Evolutionary conservation across 148 eudicot species (phyloP).

Genomic region (Cornus controversa): DNA sequence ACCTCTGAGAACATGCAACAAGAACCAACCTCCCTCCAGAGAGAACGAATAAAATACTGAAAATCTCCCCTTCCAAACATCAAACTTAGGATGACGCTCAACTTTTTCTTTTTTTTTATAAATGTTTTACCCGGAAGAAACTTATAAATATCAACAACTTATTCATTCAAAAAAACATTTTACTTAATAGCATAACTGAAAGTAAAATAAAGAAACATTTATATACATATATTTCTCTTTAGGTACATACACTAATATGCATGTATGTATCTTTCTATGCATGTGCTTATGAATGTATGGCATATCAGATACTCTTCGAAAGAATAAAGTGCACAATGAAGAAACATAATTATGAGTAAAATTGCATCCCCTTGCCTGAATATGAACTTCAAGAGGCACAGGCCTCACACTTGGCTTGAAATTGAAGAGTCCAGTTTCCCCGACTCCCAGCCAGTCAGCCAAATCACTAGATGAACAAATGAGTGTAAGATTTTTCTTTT

Average conservation of each 20-base stretch:
- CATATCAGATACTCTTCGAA: not conserved
- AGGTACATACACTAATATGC: too few species aligned
- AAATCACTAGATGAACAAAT: slow-evolving; percentile 53
- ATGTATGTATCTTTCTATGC: too few species aligned
- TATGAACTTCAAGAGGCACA: slow-evolving; percentile 98
- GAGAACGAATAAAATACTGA: too few species aligned
- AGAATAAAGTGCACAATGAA: not conserved
- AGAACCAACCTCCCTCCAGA: too few species aligned
- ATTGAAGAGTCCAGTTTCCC: slow-evolving; percentile 82
- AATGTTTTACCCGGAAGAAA: too few species aligned
- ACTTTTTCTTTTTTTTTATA: too few species aligned
- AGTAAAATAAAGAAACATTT: too few species aligned
- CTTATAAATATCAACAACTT: too few species aligned
- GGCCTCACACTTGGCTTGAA: slow-evolving; percentile 99
- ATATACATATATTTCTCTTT: too few species aligned
- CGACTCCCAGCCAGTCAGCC: slow-evolving; percentile 98
- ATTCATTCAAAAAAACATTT: not conserved
- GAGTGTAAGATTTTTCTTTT: not conserved
- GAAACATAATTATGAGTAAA: slow-evolving; percentile 1
- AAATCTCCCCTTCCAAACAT: too few species aligned
- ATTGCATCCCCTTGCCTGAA: slow-evolving; percentile 58
- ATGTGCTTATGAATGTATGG: not conserved
- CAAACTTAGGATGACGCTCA: too few species aligned
- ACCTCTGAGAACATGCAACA: too few species aligned
- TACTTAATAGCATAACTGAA: not conserved